A percentile compares a stretch with the other conserved stretches of the same genome.
These are phyloP conservation scores for Xylariaceae sp. DNA, from an alignment of 2,329 filamentous ascomycete species.

Conservation along the genomic window DNA sequence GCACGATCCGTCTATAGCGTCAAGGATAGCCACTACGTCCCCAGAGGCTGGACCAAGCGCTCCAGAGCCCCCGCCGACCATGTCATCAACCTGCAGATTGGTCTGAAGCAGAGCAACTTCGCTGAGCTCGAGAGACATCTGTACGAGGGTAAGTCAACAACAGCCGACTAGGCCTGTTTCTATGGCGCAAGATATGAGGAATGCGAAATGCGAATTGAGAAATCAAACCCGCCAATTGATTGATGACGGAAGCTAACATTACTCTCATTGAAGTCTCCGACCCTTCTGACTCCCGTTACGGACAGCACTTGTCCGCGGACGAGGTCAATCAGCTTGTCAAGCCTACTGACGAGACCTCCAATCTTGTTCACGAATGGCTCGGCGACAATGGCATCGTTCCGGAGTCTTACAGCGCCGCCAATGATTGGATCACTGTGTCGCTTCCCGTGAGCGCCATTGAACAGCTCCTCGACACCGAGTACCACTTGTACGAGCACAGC, in stretches of 20 bases:
- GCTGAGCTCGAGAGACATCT: constrained; percentile 53
- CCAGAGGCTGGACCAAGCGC: constrained; percentile 46
- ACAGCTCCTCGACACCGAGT: constrained; percentile 48
- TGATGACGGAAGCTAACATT: constrained; percentile 6
- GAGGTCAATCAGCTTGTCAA: constrained; percentile 52
- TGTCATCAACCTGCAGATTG: constrained; percentile 53
- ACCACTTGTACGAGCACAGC: constrained; percentile 49
- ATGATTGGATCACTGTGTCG: constrained; percentile 54
- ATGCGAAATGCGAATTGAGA: background rate
- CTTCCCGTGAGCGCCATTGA: constrained; percentile 50
- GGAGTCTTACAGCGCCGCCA: constrained; percentile 46
- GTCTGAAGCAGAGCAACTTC: constrained; percentile 54
- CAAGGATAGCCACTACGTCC: constrained; percentile 53
- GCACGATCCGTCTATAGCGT: constrained; percentile 33
- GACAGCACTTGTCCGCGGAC: constrained; percentile 47
- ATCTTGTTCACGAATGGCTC: constrained; percentile 54
- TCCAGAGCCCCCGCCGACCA: constrained; percentile 44
- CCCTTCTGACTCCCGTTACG: constrained; percentile 50
- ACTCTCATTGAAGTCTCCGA: constrained; percentile 40
- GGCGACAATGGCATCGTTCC: constrained; percentile 46
- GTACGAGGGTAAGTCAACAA: constrained; percentile 25
- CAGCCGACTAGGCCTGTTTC: background rate
- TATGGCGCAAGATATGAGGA: background rate
- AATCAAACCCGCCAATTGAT: background rate
- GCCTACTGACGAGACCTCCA: constrained; percentile 47